A percentile compares a stretch with the other conserved stretches of the same genome.
Evolutionary conservation across 2,329 filamentous ascomycete genomes (phyloP).

Genomic region (Trichoderma asperellum): DNA sequence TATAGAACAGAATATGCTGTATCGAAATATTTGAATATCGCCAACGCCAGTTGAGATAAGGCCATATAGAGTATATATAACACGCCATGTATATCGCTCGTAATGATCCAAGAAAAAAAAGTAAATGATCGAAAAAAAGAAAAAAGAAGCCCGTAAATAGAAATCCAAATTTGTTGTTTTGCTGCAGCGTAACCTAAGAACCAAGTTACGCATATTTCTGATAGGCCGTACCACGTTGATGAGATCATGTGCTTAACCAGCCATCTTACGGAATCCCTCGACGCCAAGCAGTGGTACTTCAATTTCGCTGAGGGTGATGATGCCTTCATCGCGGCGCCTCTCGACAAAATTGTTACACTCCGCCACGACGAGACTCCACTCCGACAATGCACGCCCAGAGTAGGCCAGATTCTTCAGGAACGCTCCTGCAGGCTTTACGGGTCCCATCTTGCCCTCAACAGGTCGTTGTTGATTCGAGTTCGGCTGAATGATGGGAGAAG

Average conservation of each 20-base stretch:
- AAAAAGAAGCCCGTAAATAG: background rate
- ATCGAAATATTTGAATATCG: constrained; percentile 10
- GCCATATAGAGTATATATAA: constrained; percentile 12
- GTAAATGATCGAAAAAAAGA: background rate
- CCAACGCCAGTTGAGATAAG: constrained; percentile 22
- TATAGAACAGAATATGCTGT: constrained; percentile 11
- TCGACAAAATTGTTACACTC: constrained; percentile 85
- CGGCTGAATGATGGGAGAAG: constrained; percentile 10
- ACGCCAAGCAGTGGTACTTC: constrained; percentile 56
- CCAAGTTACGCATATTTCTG: background rate
- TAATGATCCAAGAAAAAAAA: constrained; percentile 18
- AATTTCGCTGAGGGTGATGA: constrained; percentile 66
- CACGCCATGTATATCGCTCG: constrained; percentile 24
- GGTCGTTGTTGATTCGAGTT: constrained; percentile 1
- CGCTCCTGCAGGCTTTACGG: constrained; percentile 52
- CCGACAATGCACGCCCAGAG: constrained; percentile 72
- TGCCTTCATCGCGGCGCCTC: constrained; percentile 72
- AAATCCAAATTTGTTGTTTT: background rate
- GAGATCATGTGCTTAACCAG: constrained; percentile 34
- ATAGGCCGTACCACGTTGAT: background rate
- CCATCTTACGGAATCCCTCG: constrained; percentile 48
- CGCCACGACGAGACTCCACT: constrained; percentile 75
- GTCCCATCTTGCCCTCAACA: constrained; percentile 30
- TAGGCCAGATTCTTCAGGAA: constrained; percentile 60
- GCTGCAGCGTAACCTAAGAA: background rate